A percentile compares a stretch with the other conserved stretches of the same genome.
Conservation (phyloP, 169 alveolate species). For the Toxoplasma gondii region DNA sequence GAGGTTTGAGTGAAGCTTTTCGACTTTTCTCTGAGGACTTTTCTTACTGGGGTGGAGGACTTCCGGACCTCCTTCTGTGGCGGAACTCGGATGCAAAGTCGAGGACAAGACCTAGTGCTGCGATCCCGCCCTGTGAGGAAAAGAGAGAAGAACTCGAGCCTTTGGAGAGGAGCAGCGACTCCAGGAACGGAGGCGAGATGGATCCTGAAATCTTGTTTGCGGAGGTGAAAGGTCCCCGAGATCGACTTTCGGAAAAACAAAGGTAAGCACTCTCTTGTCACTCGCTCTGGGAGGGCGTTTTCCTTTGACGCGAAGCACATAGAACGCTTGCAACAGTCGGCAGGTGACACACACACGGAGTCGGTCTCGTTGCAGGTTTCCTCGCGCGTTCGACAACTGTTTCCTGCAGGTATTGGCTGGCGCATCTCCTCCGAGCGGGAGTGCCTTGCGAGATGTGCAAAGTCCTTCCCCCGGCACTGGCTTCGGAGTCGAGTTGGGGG, state of each 20-base stretch:
- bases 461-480: constrained; percentile 31
- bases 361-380: no score
- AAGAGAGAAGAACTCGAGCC: neutral
- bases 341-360: no score
- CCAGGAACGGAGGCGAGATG: neutral
- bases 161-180: neutral
- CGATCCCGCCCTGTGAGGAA: neutral
- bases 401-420: constrained; percentile 49
- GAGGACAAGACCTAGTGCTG: neutral
- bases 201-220: constrained; percentile 17
- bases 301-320: neutral
- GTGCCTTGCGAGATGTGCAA: constrained; percentile 21
- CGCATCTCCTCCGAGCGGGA: constrained; percentile 4
- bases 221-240: constrained; percentile 61
- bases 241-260: constrained; percentile 57
- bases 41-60: constrained; percentile 40
- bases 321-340: no score
- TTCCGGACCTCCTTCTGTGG: constrained; percentile 61
- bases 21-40: constrained; percentile 39
- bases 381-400: no score
- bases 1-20: constrained; percentile 24
- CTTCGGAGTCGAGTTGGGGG: neutral
- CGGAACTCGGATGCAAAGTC: neutral
- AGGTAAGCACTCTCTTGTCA: neutral
- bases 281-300: neutral